Evolutionary conservation across 2,329 filamentous ascomycete species (phyloP), one percentile per base, ranked within the genome.

Genomic region (Colletotrichum falcatum): DNA sequence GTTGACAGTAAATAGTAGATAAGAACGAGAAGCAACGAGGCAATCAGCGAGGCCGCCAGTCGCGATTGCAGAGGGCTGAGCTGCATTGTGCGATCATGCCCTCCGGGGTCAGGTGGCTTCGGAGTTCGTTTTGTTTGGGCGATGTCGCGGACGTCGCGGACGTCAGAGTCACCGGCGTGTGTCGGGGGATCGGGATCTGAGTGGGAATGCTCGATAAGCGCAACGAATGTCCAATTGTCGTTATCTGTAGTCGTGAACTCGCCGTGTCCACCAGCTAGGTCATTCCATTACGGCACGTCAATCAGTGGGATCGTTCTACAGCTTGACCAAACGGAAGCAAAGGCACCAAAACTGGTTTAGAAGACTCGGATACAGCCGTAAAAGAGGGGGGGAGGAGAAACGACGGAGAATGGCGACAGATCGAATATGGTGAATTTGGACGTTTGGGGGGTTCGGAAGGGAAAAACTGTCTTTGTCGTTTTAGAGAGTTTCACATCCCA

Each of bases 61-160:
- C 92, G 91, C 82, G 90, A 91, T 83, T 93, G 92, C 74, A 93
- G 83, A 76, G 88, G 89, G 79, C 87, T 90, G 79, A 91, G 86
- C 80, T 90, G 83, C 87, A 89, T 88, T 73, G 76, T 80, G 77
- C 73, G 75, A 74, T 76, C 79, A 82, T 82, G 81, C 81, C 84
- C 84, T 79, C 80, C 76, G 77, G 77, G 80, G 81, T 79, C 78
- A 74, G 74, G 53, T 62, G 59, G 56, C 49, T 54, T 46, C 60
- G 26, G 63, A 28, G 46, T 35, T 69, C 6, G n/a, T 54, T 39
- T 46, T 60, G 33, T 26, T 20, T 23, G 39, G 33, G 54, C 26
- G 66, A 44, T 23, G 60, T 53, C 49, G 44, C 26, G 59, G 26
- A 30, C 30, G 60, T 53, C 49, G 44, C 26, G 59, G 26, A 30